Evolutionary conservation across 805 yeast genomes (phyloP).

Genomic region (Spencermartinsiella europaea): DNA sequence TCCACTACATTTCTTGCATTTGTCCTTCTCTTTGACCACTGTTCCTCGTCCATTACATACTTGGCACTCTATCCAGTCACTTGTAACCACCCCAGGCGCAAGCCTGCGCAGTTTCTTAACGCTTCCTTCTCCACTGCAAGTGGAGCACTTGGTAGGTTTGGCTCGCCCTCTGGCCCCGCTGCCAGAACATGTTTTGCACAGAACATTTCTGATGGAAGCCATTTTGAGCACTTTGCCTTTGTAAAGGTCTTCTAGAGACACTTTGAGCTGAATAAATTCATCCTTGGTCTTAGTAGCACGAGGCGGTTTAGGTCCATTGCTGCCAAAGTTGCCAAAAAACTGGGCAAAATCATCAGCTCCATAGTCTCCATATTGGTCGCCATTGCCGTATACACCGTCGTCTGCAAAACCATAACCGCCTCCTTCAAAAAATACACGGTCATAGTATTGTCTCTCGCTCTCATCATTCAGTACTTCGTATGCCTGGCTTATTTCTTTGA

Average conservation of each 20-base stretch:
- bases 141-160: slow-evolving; percentile 48
- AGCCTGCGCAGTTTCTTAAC: slow-evolving; percentile 55
- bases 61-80: slow-evolving; percentile 55
- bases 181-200: slow-evolving; percentile 74
- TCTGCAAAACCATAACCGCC: slow-evolving; percentile 30
- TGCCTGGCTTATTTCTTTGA: slow-evolving; percentile 81
- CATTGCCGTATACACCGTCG: slow-evolving; percentile 34
- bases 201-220: slow-evolving; percentile 61
- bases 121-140: slow-evolving; percentile 70
- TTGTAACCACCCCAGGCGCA: slow-evolving; percentile 72
- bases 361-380: slow-evolving; percentile 39
- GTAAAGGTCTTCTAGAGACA: slow-evolving; percentile 68
- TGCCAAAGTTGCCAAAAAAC: slow-evolving; percentile 43
- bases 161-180: slow-evolving; percentile 66
- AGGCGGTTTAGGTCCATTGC: slow-evolving; percentile 20
- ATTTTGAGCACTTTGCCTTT: slow-evolving; percentile 77
- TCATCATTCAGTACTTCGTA: slow-evolving; percentile 77
- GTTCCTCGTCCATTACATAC: slow-evolving; percentile 70
- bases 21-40: slow-evolving; percentile 55
- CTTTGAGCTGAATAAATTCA: slow-evolving; percentile 58
- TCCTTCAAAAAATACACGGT: slow-evolving; percentile 29
- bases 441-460: slow-evolving; percentile 32
- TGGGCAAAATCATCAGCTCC: slow-evolving; percentile 71
- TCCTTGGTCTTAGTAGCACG: slow-evolving; percentile 46
- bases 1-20: slow-evolving; percentile 75